These are phyloP conservation scores for Datura wrightii DNA, from an alignment of 257 asterid species.

Conservation along the genomic window DNA sequence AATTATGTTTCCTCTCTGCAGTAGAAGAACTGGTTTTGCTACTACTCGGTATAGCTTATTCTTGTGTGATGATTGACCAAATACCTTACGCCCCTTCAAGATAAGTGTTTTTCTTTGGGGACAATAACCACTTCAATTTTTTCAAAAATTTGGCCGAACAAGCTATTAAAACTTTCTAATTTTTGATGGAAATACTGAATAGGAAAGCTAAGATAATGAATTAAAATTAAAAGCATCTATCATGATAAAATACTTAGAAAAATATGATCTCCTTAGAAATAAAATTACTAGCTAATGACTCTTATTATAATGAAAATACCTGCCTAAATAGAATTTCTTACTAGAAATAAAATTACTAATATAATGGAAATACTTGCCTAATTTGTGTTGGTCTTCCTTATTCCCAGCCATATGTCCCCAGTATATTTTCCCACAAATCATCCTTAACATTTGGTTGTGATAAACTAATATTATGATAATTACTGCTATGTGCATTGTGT, in stretches of 20 bases:
- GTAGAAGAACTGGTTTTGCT: not conserved
- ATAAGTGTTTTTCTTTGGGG: not conserved
- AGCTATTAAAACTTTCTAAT: not conserved
- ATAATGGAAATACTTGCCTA: not conserved
- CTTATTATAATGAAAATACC: not conserved
- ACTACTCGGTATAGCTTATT: not conserved
- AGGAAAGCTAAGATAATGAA: not conserved
- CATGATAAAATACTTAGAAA: not conserved
- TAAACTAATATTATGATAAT: conserved; percentile 17
- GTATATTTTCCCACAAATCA: not conserved
- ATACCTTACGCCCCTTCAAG: not conserved
- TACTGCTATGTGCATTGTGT: conserved; percentile 16
- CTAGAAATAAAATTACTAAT: not conserved
- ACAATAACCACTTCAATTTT: not conserved
- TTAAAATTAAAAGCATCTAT: not conserved
- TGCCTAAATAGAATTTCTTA: conserved; percentile 4
- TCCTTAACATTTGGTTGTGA: conserved; percentile 17
- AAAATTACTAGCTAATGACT: not conserved
- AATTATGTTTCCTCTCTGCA: not conserved
- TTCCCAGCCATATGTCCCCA: not conserved
- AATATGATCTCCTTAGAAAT: not conserved
- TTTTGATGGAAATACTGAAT: conserved; percentile 12
- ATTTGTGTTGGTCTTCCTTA: not conserved
- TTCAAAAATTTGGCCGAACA: not conserved
- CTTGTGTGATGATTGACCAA: not conserved